Conservation (phyloP, 208 protist species). For the Trypanosoma melophagium region DNA sequence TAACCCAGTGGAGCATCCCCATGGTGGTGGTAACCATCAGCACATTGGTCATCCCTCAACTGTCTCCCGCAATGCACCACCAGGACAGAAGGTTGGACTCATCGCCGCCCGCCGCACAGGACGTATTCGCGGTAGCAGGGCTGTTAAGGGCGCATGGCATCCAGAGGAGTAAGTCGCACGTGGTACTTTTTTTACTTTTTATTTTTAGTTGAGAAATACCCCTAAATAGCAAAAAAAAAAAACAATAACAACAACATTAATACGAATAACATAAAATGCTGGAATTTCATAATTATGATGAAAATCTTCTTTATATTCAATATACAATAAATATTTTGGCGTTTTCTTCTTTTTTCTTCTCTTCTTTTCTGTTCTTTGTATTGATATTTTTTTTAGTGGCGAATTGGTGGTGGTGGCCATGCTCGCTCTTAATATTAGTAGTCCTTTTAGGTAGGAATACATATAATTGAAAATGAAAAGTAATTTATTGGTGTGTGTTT, state of each 20-base stretch:
- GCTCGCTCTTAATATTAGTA: neutral
- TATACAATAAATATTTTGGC: neutral
- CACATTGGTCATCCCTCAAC: conserved; percentile 98
- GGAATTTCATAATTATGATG: no score
- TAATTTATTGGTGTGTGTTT: neutral
- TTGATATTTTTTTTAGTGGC: neutral
- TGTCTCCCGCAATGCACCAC: conserved; percentile 86
- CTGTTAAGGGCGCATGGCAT: conserved; percentile 86
- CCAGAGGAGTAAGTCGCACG: conserved; percentile 71
- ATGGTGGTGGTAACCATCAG: conserved; percentile 99
- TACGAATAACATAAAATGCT: neutral
- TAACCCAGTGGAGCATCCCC: conserved; percentile 99
- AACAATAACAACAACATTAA: neutral
- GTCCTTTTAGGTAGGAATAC: neutral
- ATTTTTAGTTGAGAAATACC: conserved; percentile 12
- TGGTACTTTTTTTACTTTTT: conserved; percentile 25
- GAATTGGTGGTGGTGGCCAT: no score
- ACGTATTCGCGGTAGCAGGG: conserved; percentile 91
- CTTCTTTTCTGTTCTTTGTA: conserved; percentile 12
- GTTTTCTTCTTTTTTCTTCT: conserved; percentile 20
- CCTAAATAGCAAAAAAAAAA: neutral
- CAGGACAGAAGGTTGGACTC: conserved; percentile 99
- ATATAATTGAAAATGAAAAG: neutral
- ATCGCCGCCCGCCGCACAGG: conserved; percentile 99
- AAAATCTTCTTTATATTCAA: no score